A percentile compares a stretch with the other conserved stretches of the same genome.
These are phyloP conservation scores for Monascus ruber DNA, from an alignment of 2,329 filamentous ascomycete species.

Conservation along the genomic window DNA sequence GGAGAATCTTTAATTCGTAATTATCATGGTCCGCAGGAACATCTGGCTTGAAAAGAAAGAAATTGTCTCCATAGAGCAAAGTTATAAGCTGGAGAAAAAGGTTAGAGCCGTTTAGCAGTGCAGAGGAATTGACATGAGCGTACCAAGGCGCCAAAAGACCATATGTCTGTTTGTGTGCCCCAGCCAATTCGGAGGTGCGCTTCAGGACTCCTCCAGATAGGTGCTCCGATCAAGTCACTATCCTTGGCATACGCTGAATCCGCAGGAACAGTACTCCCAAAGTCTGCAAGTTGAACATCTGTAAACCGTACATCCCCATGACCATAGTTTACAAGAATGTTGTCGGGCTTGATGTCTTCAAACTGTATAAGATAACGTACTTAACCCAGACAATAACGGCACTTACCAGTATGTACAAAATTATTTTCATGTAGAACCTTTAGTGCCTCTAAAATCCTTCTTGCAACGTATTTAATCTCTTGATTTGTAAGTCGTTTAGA, in stretches of 20 bases:
- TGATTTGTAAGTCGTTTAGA: constrained; percentile 4
- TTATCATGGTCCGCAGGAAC: constrained; percentile 7
- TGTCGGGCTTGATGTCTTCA: constrained; percentile 10
- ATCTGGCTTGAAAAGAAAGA: constrained; percentile 9
- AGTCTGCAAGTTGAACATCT: constrained; percentile 10
- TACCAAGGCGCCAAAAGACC: constrained; percentile 11
- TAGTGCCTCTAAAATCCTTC: constrained; percentile 6
- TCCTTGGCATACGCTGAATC: constrained; percentile 6
- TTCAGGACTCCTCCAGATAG: constrained; percentile 10
- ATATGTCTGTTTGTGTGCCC: constrained; percentile 10
- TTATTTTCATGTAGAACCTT: constrained; percentile 7
- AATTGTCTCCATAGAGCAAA: constrained; percentile 8
- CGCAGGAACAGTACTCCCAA: constrained; percentile 6
- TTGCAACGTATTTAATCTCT: constrained; percentile 10
- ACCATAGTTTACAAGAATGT: constrained; percentile 11
- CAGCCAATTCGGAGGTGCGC: constrained; percentile 9
- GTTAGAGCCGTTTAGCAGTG: not conserved
- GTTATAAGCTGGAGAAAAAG: constrained; percentile 1
- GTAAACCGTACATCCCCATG: constrained; percentile 7
- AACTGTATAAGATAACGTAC: constrained; percentile 6
- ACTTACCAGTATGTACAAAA: constrained; percentile 10
- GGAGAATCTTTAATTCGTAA: constrained; percentile 8
- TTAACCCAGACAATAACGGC: constrained; percentile 1
- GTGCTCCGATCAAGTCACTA: constrained; percentile 8
- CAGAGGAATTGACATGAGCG: not conserved